Evolutionary conservation across 2,329 filamentous ascomycete species (phyloP).

Genomic region (Aciculosporium take): DNA sequence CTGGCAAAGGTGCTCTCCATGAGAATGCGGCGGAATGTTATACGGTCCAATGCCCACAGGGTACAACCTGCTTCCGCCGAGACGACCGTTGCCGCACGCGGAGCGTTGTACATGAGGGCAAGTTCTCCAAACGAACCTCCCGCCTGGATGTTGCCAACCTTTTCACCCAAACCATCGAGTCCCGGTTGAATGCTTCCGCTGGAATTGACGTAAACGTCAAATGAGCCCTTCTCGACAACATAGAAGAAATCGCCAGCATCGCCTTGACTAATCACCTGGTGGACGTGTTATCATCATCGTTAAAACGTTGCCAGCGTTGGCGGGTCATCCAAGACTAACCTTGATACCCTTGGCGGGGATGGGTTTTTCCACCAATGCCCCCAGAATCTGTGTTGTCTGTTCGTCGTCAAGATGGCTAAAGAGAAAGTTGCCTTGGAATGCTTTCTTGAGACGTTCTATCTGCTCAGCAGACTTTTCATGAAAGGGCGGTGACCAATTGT

Average conservation of each 20-base stretch:
- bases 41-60: constrained; percentile 85
- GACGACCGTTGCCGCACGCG: constrained; percentile 84
- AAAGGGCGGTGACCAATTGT: constrained; percentile 79
- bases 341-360: constrained; percentile 81
- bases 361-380: constrained; percentile 84
- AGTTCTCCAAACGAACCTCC: constrained; percentile 94
- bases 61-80: constrained; percentile 66
- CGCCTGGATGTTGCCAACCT: constrained; percentile 68
- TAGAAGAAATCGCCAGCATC: constrained; percentile 97
- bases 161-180: constrained; percentile 64
- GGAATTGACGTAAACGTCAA: constrained; percentile 81
- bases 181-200: constrained; percentile 67
- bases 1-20: constrained; percentile 98
- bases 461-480: constrained; percentile 77
- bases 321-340: constrained; percentile 24
- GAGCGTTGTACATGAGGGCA: constrained; percentile 96
- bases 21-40: constrained; percentile 93
- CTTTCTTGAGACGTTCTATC: constrained; percentile 59
- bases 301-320: neutral
- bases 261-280: constrained; percentile 82
- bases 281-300: constrained; percentile 11
- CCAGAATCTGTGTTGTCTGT: constrained; percentile 72
- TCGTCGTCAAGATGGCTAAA: constrained; percentile 93
- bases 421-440: constrained; percentile 81
- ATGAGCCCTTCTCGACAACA: constrained; percentile 79